Conservation (phyloP, 768 basidiomycete species). For the Neoboletus subvelutipes region DNA sequence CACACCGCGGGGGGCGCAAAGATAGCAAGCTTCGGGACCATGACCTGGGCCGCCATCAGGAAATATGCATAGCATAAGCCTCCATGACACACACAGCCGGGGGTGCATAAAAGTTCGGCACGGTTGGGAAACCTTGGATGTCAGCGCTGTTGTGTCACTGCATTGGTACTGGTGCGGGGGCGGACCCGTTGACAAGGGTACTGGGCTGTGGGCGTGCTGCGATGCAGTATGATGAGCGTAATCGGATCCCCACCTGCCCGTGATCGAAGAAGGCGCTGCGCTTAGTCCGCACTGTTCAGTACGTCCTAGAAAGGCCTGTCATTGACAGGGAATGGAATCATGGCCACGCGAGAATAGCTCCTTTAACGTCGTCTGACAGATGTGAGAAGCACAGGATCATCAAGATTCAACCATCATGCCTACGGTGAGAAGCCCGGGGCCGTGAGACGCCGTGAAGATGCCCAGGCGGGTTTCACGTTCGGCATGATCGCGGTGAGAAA, state of each 20-base stretch:
- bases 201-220: constrained; percentile 25
- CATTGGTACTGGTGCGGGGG: constrained; percentile 3
- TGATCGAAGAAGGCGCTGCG: constrained; percentile 29
- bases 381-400: constrained; percentile 19
- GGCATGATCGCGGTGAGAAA: constrained; percentile 20
- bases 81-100: background rate
- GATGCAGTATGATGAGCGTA: constrained; percentile 20
- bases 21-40: constrained; percentile 1
- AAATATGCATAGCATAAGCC: constrained; percentile 14
- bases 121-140: constrained; percentile 3
- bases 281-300: constrained; percentile 12
- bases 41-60: constrained; percentile 4
- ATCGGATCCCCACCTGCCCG: constrained; percentile 12
- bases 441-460: constrained; percentile 8
- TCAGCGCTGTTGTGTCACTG: constrained; percentile 5
- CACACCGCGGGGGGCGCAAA: constrained; percentile 11
- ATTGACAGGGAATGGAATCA: constrained; percentile 23
- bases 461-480: constrained; percentile 8
- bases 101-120: no score
- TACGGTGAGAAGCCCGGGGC: constrained; percentile 23
- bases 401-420: constrained; percentile 3
- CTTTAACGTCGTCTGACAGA: constrained; percentile 7
- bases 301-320: constrained; percentile 17
- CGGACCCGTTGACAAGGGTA: constrained; percentile 13
- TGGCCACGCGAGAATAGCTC: constrained; percentile 16